Percentiles rank a stretch among this genome's conserved stretches.
These are phyloP conservation scores for Petasospora fabianii DNA, from an alignment of 1,139 yeast genomes.

Conservation along the genomic window DNA sequence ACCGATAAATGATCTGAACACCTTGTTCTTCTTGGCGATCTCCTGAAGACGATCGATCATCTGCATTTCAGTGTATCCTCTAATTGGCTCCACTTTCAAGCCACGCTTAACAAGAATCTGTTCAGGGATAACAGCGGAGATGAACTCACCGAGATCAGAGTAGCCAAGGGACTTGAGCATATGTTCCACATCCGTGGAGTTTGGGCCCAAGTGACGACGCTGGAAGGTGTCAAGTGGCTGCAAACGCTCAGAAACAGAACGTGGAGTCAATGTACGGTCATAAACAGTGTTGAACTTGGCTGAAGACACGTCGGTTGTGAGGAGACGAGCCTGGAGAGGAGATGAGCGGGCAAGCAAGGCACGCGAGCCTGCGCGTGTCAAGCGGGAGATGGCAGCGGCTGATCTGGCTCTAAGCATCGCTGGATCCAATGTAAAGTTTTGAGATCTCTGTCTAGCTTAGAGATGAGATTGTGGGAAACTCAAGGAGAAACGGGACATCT, in stretches of 20 bases:
- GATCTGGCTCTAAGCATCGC: slow-evolving; percentile 14
- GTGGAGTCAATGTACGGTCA: slow-evolving; percentile 16
- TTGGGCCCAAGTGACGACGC: slow-evolving; percentile 89
- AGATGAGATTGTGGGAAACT: background rate
- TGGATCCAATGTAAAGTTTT: background rate
- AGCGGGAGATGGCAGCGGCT: slow-evolving; percentile 4
- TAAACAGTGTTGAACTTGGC: slow-evolving; percentile 22
- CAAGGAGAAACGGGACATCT: background rate
- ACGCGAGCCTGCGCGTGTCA: background rate
- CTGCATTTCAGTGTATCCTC: slow-evolving; percentile 80
- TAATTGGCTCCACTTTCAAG: slow-evolving; percentile 56
- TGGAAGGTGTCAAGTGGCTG: slow-evolving; percentile 72
- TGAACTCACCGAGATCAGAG: slow-evolving; percentile 64
- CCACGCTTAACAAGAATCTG: slow-evolving; percentile 68
- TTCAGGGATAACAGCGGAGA: slow-evolving; percentile 70
- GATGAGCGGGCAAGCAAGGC: too few species aligned
- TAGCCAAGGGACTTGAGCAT: slow-evolving; percentile 72
- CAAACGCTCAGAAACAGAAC: slow-evolving; percentile 14
- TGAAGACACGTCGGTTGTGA: slow-evolving; percentile 22
- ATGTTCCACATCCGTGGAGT: slow-evolving; percentile 51
- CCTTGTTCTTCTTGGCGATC: slow-evolving; percentile 73
- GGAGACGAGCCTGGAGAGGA: too few species aligned
- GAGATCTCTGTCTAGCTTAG: background rate
- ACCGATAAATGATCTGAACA: slow-evolving; percentile 75
- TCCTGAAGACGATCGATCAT: slow-evolving; percentile 65